phyloP scores from a whole-genome alignment of 2,329 filamentous ascomycete genomes.

The Amphichorda felina region DNA sequence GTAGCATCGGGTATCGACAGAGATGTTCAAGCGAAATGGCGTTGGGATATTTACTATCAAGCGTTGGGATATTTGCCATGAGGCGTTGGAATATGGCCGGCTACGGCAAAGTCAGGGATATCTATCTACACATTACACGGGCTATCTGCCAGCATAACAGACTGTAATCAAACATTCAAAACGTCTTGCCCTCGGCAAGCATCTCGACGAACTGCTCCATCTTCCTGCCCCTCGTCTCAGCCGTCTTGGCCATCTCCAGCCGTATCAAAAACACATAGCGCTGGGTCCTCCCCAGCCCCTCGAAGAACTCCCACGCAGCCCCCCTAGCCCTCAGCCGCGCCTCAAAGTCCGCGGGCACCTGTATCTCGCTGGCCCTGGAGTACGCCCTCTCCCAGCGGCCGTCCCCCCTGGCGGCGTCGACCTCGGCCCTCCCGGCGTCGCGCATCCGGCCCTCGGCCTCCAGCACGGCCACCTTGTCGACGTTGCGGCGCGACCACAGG shows the following conservation, averaged over 20 bases:
- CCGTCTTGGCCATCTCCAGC: slow-evolving; percentile 26
- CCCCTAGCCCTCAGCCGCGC: slow-evolving; percentile 20
- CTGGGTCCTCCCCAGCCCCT: slow-evolving; percentile 28
- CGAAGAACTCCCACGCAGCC: slow-evolving; percentile 25
- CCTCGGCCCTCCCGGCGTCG: slow-evolving; percentile 30
- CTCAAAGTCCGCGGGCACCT: slow-evolving; percentile 36
- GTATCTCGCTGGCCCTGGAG: slow-evolving; percentile 31
- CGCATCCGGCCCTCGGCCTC: slow-evolving; percentile 34
- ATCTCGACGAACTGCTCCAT: slow-evolving; percentile 11
- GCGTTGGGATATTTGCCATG: no score
- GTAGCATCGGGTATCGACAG: no score
- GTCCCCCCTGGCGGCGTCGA: slow-evolving; percentile 43
- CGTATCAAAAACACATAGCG: slow-evolving; percentile 33
- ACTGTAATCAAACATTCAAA: no score
- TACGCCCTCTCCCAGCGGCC: slow-evolving; percentile 49
- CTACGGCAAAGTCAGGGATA: no score
- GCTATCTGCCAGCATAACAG: no score
- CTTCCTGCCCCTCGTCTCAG: slow-evolving; percentile 6
- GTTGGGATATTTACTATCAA: no score
- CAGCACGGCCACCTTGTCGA: slow-evolving; percentile 34
- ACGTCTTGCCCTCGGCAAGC: slow-evolving; percentile 2
- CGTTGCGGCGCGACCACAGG: slow-evolving; percentile 49
- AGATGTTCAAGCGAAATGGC: no score
- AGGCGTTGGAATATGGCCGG: no score
- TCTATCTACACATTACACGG: no score